Evolutionary conservation across 805 yeast genomes (phyloP).

Genomic region (Blastobotrys americana): DNA sequence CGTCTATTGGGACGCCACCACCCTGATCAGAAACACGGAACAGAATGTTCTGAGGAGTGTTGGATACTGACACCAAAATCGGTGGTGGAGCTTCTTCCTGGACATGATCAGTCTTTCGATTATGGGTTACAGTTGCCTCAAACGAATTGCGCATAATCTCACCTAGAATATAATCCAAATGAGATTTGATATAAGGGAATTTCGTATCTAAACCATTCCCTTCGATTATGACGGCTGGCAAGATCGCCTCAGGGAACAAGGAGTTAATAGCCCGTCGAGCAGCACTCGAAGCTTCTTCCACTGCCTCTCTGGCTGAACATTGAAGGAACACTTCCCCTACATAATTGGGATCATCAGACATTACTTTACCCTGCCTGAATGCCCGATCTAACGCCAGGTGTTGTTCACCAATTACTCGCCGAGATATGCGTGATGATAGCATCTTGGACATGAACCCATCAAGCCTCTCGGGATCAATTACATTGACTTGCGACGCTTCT

Average conservation of each 20-base stretch:
- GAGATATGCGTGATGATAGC: slow-evolving; percentile 77
- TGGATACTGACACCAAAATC: slow-evolving; percentile 65
- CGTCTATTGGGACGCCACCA: slow-evolving; percentile 67
- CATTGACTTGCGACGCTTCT: slow-evolving; percentile 57
- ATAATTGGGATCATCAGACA: slow-evolving; percentile 35
- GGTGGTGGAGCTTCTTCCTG: slow-evolving; percentile 49
- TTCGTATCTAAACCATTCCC: slow-evolving; percentile 54
- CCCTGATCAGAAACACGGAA: slow-evolving; percentile 85
- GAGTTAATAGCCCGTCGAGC: slow-evolving; percentile 40
- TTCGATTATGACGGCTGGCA: slow-evolving; percentile 73
- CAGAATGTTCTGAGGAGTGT: slow-evolving; percentile 56
- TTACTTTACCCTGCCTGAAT: slow-evolving; percentile 39
- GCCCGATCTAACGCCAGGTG: slow-evolving; percentile 73
- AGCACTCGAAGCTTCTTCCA: slow-evolving; percentile 49
- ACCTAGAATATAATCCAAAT: slow-evolving; percentile 77
- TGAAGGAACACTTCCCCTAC: slow-evolving; percentile 75
- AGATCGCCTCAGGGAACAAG: slow-evolving; percentile 29
- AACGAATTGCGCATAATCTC: slow-evolving; percentile 80
- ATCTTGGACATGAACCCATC: slow-evolving; percentile 71
- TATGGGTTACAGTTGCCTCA: slow-evolving; percentile 65
- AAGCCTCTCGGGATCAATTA: slow-evolving; percentile 53
- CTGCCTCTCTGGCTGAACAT: slow-evolving; percentile 65
- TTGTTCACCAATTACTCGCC: slow-evolving; percentile 87
- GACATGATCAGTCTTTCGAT: slow-evolving; percentile 28
- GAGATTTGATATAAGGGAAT: slow-evolving; percentile 81